Evolutionary conservation across 805 yeast species (phyloP).

Genomic region (Yarrowia bubula): DNA sequence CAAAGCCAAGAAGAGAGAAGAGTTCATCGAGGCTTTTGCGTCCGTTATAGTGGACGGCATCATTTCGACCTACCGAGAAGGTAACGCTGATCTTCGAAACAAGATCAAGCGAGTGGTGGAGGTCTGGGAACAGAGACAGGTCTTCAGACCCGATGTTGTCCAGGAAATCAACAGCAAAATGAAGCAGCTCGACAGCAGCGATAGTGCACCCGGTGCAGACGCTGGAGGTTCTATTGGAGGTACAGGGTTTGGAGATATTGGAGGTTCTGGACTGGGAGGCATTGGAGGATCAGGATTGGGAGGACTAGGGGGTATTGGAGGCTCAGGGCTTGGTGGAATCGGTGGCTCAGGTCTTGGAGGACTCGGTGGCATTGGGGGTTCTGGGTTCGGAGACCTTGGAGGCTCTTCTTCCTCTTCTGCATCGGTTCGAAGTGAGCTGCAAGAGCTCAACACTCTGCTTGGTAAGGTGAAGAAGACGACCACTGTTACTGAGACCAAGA

Average conservation of each 20-base stretch:
- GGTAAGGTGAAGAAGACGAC: constrained; percentile 14
- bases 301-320: constrained; percentile 21
- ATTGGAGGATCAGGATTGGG: constrained; percentile 18
- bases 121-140: constrained; percentile 65
- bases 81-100: constrained; percentile 47
- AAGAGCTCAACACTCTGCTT: constrained; percentile 6
- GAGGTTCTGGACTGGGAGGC: constrained; percentile 26
- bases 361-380: constrained; percentile 11
- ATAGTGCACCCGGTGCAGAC: not conserved
- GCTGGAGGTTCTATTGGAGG: not conserved
- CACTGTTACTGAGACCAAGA: constrained; percentile 12
- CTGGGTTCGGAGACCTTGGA: constrained; percentile 16
- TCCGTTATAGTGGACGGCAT: constrained; percentile 42
- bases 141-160: constrained; percentile 45
- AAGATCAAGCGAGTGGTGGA: constrained; percentile 56
- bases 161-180: constrained; percentile 36
- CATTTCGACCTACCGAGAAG: constrained; percentile 40
- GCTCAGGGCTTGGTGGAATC: constrained; percentile 22
- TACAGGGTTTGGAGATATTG: constrained; percentile 3
- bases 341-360: constrained; percentile 10
- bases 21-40: constrained; percentile 59
- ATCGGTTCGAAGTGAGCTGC: not conserved
- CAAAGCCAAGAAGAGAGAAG: constrained; percentile 57
- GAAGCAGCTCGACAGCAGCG: constrained; percentile 11
- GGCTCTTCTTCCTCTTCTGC: not conserved